phyloP scores from a whole-genome alignment of 352 stramenopile species.

The Pythium apleroticum region DNA sequence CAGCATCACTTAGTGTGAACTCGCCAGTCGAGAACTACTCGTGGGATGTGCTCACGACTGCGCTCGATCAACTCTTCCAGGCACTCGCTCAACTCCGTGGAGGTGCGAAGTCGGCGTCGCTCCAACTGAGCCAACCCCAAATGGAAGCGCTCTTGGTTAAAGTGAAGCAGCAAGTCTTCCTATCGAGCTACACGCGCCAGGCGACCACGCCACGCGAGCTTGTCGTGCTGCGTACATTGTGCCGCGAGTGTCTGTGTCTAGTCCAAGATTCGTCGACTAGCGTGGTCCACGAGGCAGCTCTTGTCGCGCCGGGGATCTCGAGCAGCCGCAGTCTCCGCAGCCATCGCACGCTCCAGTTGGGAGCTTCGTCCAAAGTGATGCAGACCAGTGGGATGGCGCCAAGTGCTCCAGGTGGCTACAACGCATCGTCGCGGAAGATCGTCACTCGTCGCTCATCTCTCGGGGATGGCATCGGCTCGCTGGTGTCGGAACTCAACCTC shows the following conservation, averaged over 20 bases:
- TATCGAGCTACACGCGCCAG: slow-evolving; percentile 18
- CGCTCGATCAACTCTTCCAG: slow-evolving; percentile 23
- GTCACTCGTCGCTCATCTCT: slow-evolving; percentile 10
- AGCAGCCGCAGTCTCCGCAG: slow-evolving; percentile 8
- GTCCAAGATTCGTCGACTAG: slow-evolving; percentile 6
- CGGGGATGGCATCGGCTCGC: slow-evolving; percentile 17
- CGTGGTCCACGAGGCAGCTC: neutral
- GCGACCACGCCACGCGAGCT: slow-evolving; percentile 5
- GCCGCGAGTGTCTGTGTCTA: slow-evolving; percentile 16
- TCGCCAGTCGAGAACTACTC: slow-evolving; percentile 3
- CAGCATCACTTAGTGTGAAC: neutral
- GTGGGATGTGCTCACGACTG: slow-evolving; percentile 21
- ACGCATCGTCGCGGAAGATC: slow-evolving; percentile 9
- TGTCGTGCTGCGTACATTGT: slow-evolving; percentile 11
- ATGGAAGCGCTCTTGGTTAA: neutral
- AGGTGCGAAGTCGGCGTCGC: neutral
- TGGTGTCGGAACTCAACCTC: slow-evolving; percentile 21
- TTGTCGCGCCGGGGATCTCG: slow-evolving; percentile 6
- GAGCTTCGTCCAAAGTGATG: neutral
- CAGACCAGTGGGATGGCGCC: neutral
- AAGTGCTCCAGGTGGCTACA: neutral
- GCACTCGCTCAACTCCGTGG: slow-evolving; percentile 8
- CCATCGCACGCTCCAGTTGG: slow-evolving; percentile 6
- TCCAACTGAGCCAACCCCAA: neutral
- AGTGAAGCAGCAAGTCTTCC: slow-evolving; percentile 22